Evolutionary conservation across 257 asterid genomes (phyloP).

Genomic region (Ajuga chamaepitys): DNA sequence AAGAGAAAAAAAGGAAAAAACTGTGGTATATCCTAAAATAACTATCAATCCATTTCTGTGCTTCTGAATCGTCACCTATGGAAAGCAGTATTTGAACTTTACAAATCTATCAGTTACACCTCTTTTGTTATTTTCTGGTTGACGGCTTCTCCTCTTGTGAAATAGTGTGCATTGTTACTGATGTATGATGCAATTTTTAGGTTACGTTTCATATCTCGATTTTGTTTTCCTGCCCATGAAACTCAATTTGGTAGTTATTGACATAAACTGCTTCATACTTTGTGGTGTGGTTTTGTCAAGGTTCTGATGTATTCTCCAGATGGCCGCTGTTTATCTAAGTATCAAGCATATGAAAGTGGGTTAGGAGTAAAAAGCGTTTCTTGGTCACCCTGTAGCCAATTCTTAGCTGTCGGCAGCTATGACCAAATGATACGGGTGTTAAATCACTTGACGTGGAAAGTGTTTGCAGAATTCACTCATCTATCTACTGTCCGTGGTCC

Average conservation of each 20-base stretch:
- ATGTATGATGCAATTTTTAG: neutral
- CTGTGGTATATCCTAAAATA: too few relatives aligned
- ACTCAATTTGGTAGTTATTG: neutral
- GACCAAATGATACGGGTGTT: constrained; percentile 96
- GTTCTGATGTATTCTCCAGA: constrained; percentile 92
- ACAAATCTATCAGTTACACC: neutral
- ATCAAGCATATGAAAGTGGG: constrained; percentile 97
- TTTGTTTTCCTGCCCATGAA: neutral
- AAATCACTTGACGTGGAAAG: constrained; percentile 99
- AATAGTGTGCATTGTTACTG: neutral
- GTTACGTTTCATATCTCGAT: neutral
- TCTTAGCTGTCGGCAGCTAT: constrained; percentile 93
- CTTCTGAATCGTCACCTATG: neutral
- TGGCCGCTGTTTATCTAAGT: constrained; percentile 90
- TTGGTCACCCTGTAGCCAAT: constrained; percentile 98
- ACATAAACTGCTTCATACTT: constrained; percentile 5
- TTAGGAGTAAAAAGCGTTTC: constrained; percentile 91
- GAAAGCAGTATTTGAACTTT: neutral
- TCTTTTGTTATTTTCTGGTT: neutral
- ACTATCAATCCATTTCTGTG: neutral
- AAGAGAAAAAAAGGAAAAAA: too few relatives aligned
- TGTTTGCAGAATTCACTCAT: constrained; percentile 93
- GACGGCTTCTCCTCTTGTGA: neutral
- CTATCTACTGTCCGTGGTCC: constrained; percentile 79
- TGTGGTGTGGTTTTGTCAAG: constrained; percentile 31